Base-by-base conservation (phyloP, 2,329 filamentous ascomycete genomes). In the Aspergillus awamori region DNA sequence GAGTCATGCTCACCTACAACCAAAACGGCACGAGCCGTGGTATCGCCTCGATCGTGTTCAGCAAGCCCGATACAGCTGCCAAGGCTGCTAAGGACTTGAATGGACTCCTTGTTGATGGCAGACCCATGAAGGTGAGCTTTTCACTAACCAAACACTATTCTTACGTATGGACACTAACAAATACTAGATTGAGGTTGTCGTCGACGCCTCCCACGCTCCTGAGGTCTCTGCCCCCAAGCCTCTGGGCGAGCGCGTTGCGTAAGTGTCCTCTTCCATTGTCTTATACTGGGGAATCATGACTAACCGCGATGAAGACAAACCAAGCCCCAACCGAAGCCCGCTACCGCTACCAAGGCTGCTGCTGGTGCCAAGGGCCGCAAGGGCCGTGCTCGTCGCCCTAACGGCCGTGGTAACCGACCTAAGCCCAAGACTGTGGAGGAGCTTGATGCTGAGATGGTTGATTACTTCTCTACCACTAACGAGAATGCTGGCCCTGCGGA, bases 391-490 rank as follows among this genome's bases (percentile, higher is more conserved):
- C 81, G 79, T 48, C 81, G 80, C 62, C 82, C 84, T 60, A 82
- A 82, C 64, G 82, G 78, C 57, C 87, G 88, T 68, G 82, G 84
- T 66, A 89, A 70, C 84, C 89, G 68, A 80, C 88, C 72, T 83
- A 96, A 87, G 79, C 80, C 83, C 82, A 98, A 98, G 90, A 96
- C 93, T 0, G 88, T 90, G 1, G 94, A 97, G 76, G 93, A 99
- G 81, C 87, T 99, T 26, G 95, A 99, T 76, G 93, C 92, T 4
- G 95, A 99, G 78, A 99, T 99, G 95, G 89, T 87, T 20, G 95
- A 98, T 78, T 99, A 99, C 82, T 98, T 96, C 43, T 49, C 58
- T 75, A 75, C 33, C 33, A 36, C 76, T 30, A 80, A 81, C 67
- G 77, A 74, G 56, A 73, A 72, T 33, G 66, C 69, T 26, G 70